Evolutionary conservation across 768 basidiomycete genomes (phyloP).

Genomic region (Termitomyces sp.): DNA sequence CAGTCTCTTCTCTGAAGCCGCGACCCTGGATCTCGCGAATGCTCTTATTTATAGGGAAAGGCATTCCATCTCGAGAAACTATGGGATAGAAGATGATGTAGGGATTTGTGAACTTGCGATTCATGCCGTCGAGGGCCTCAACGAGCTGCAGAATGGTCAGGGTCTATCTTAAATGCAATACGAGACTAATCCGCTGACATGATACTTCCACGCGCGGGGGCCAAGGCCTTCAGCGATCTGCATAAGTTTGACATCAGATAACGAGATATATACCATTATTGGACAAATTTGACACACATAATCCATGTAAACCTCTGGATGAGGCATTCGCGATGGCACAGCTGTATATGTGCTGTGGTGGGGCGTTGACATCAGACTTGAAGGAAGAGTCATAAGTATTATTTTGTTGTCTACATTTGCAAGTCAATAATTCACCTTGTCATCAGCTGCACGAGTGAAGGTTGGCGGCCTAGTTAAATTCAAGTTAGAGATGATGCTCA

Average conservation of each 20-base stretch:
- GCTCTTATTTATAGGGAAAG: constrained; percentile 75
- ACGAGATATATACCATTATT: neutral
- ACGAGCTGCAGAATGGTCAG: constrained; percentile 44
- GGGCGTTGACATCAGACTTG: constrained; percentile 38
- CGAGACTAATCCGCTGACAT: constrained; percentile 33
- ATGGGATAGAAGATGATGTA: constrained; percentile 80
- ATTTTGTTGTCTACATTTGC: constrained; percentile 2
- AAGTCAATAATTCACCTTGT: constrained; percentile 46
- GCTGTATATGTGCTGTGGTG: constrained; percentile 41
- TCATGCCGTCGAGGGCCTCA: constrained; percentile 77
- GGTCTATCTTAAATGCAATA: neutral
- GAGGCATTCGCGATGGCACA: constrained; percentile 60
- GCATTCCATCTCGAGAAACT: constrained; percentile 73
- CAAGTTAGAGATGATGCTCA: neutral
- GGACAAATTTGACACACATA: constrained; percentile 35
- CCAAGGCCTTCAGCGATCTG: constrained; percentile 70
- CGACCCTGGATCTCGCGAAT: constrained; percentile 71
- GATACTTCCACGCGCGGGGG: constrained; percentile 66
- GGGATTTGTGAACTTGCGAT: constrained; percentile 68
- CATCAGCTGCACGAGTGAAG: constrained; percentile 69
- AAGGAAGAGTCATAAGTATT: neutral
- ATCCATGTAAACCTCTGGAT: constrained; percentile 85
- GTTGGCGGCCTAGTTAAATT: constrained; percentile 48
- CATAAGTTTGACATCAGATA: neutral
- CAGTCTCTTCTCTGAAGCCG: constrained; percentile 52